Evolutionary conservation across 371 early-diverging fungal species (phyloP).

Genomic region (Mucor lusitanicus): DNA sequence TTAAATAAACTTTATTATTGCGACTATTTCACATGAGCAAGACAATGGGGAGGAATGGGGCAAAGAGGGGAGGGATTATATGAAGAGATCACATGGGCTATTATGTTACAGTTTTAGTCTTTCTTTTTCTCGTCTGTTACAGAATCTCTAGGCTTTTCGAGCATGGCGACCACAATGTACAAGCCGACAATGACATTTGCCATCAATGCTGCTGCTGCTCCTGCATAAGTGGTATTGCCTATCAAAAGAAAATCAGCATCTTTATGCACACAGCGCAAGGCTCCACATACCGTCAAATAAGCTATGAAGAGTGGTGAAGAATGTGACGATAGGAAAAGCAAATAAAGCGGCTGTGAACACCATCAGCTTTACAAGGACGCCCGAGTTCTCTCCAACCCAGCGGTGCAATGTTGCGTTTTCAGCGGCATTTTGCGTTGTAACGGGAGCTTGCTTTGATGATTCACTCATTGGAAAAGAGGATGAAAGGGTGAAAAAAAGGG

Average conservation of each 20-base stretch:
- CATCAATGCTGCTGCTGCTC: slow-evolving; percentile 41
- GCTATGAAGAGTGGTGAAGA: slow-evolving; percentile 38
- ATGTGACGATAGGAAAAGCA: slow-evolving; percentile 45
- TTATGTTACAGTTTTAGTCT: neutral
- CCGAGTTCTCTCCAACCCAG: slow-evolving; percentile 8
- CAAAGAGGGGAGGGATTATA: neutral
- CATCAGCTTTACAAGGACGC: slow-evolving; percentile 41
- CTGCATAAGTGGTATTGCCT: slow-evolving; percentile 56
- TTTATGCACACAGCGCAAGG: neutral
- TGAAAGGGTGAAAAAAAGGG: neutral
- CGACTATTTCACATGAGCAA: neutral
- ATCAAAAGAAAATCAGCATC: neutral
- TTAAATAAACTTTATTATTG: neutral
- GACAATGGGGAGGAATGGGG: neutral
- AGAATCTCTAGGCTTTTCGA: slow-evolving; percentile 14
- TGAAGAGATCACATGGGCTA: neutral
- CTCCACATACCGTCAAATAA: slow-evolving; percentile 42
- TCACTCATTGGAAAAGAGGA: neutral
- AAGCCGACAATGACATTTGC: slow-evolving; percentile 46
- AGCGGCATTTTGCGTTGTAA: neutral
- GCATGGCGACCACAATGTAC: slow-evolving; percentile 38
- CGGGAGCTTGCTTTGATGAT: neutral
- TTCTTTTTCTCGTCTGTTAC: slow-evolving; percentile 8
- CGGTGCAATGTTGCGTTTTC: neutral
- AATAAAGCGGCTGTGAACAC: slow-evolving; percentile 49